Evolutionary conservation across 148 eudicot genomes (phyloP).

Genomic region (Silene uniflora): DNA sequence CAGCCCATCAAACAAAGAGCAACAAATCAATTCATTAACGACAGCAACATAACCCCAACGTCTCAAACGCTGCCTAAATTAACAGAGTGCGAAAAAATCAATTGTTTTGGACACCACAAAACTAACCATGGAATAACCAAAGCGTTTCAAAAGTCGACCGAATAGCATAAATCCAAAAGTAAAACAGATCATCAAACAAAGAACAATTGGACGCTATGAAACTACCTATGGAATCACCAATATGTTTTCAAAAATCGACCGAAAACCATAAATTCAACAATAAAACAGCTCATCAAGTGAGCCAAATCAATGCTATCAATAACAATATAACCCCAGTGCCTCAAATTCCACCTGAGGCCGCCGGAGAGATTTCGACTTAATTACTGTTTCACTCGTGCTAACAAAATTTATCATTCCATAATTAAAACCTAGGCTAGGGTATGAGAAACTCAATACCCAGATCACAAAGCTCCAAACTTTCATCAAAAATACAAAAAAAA

Average conservation of each 20-base stretch:
- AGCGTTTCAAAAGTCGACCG: not conserved
- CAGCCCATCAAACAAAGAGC: not conserved
- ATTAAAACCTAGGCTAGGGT: not conserved
- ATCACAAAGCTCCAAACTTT: not conserved
- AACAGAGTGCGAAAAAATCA: no score
- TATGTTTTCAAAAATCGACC: not conserved
- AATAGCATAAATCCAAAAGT: not conserved
- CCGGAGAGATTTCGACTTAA: no score
- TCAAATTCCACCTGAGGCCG: not conserved
- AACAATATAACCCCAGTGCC: not conserved
- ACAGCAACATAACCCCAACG: not conserved
- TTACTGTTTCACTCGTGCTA: not conserved
- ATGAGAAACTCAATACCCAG: not conserved
- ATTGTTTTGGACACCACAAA: slow-evolving; percentile 31
- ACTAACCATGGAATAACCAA: not conserved
- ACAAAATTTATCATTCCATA: no score
- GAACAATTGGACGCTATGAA: slow-evolving; percentile 30
- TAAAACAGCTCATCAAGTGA: not conserved
- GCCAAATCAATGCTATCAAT: not conserved
- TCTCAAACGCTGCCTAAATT: not conserved
- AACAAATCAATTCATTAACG: not conserved
- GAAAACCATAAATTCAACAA: not conserved
- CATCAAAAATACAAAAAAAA: not conserved
- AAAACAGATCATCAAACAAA: not conserved
- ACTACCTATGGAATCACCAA: not conserved